Base-by-base conservation (phyloP, 495 filamentous ascomycete species). In the Penicillium tannophilum region DNA sequence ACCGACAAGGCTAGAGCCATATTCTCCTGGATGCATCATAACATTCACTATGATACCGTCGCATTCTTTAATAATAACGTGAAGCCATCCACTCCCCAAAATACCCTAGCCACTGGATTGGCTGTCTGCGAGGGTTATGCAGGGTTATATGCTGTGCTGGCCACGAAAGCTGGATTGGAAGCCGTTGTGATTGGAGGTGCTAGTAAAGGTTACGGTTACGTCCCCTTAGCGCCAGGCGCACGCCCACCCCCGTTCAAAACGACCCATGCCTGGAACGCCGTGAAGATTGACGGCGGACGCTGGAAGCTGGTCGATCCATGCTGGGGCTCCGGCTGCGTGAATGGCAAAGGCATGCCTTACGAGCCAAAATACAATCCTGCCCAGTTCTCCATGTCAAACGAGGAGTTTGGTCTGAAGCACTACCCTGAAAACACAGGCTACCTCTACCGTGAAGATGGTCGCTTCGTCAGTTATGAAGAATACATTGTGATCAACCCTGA, bases 11-110 rank as follows among this genome's bases (percentile, higher is more conserved):
- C 94, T 11, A 84, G 94, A 16, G 89, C 82, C 9, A 88, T 98
- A 57, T 98, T 98, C 71, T 90, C 91, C 8, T 98, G 93, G 94
- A 82, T 91, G 47, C 94, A 98, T 72, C 88, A 98, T 72, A 98
- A 97, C 65, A 85, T 98, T 58, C 77, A 77, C 46, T 98, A 98
- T 73, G 90, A 98, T 70, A 79, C 83, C 6, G 74, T 84, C 36
- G 79, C 84, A 43, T 94, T 97, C 78, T 92, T 93, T 69, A 83
- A 81, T 56, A 80, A 86, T 44, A 83, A 72, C 54, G 78, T 95
- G 36, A 74, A 85, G 59, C 77, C 84, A n/a, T 83, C 84, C 26
- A 89, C 86, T 6, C 86, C 91, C 0, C 79, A 79, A 5, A 81
- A 83, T 30, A 90, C 87, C 0, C 80, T 97, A 12, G 76, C 82